phyloP scores from a whole-genome alignment of 306 rosid genomes.

The Calophaca sinica region DNA sequence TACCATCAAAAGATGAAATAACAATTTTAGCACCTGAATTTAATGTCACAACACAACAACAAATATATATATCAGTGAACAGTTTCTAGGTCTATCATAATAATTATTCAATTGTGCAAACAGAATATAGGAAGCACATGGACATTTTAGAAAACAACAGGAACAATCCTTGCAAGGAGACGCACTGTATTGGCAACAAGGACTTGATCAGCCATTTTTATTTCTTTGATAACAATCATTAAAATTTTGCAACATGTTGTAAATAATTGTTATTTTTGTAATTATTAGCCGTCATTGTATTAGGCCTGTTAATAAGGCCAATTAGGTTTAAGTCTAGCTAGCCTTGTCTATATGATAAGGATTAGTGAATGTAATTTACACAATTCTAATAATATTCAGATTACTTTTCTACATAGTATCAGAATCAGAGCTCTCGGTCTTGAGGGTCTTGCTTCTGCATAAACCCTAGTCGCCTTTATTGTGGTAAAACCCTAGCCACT shows the following conservation, averaged over 20 bases:
- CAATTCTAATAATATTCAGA: no score
- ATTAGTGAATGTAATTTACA: no score
- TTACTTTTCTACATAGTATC: no score
- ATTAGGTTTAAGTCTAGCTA: no score
- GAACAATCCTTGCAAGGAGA: slow-evolving; percentile 36
- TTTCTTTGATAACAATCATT: not conserved
- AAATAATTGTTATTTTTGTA: no score
- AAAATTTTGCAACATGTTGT: not conserved
- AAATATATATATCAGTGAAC: slow-evolving; percentile 4
- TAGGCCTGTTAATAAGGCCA: no score
- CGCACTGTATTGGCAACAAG: not conserved
- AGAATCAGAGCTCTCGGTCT: no score
- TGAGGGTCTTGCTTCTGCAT: no score
- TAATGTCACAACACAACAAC: slow-evolving; percentile 26
- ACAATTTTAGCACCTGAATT: slow-evolving; percentile 67
- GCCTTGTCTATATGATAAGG: no score
- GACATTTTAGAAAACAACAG: slow-evolving; percentile 21
- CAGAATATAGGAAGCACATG: not conserved
- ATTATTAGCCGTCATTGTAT: no score
- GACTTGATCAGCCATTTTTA: not conserved
- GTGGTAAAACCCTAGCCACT: no score
- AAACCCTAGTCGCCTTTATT: no score
- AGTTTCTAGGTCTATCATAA: not conserved
- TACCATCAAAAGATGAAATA: slow-evolving; percentile 70
- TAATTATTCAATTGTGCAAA: not conserved